phyloP scores from a whole-genome alignment of 2,329 filamentous ascomycete species.

The Berkeleyomyces rouxiae region DNA sequence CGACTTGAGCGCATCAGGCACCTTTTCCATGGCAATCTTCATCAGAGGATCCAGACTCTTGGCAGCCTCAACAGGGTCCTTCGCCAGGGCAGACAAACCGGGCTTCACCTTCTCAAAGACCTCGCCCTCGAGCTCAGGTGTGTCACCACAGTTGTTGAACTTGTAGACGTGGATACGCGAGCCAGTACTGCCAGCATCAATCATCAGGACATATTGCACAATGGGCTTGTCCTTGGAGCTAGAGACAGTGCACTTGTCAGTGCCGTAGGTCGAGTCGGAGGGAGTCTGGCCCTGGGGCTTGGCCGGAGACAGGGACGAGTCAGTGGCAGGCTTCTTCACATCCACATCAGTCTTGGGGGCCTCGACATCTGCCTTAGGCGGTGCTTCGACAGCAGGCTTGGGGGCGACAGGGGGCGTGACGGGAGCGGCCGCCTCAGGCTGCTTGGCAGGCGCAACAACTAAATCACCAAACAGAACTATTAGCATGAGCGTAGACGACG shows the following conservation, averaged over 20 bases:
- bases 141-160: constrained; percentile 89
- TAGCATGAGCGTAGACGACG: not conserved
- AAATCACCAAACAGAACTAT: not conserved
- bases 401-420: constrained; percentile 5
- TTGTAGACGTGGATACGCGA: constrained; percentile 95
- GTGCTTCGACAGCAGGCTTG: constrained; percentile 7
- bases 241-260: constrained; percentile 65
- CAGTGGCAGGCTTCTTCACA: not conserved
- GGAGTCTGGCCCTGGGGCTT: constrained; percentile 31
- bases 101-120: constrained; percentile 88
- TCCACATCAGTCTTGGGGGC: constrained; percentile 6
- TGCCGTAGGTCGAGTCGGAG: constrained; percentile 45
- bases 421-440: not conserved
- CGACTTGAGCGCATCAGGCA: constrained; percentile 76
- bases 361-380: constrained; percentile 8
- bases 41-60: constrained; percentile 78
- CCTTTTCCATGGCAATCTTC: constrained; percentile 65
- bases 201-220: constrained; percentile 96
- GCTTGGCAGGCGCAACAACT: constrained; percentile 1
- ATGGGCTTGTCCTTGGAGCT: constrained; percentile 79
- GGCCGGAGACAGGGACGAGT: constrained; percentile 6
- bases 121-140: constrained; percentile 87
- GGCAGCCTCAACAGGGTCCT: constrained; percentile 74
- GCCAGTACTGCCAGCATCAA: constrained; percentile 93
- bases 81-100: constrained; percentile 71